phyloP scores from a whole-genome alignment of 352 stramenopile species.

The Thalassiosira livingstoniorum region DNA sequence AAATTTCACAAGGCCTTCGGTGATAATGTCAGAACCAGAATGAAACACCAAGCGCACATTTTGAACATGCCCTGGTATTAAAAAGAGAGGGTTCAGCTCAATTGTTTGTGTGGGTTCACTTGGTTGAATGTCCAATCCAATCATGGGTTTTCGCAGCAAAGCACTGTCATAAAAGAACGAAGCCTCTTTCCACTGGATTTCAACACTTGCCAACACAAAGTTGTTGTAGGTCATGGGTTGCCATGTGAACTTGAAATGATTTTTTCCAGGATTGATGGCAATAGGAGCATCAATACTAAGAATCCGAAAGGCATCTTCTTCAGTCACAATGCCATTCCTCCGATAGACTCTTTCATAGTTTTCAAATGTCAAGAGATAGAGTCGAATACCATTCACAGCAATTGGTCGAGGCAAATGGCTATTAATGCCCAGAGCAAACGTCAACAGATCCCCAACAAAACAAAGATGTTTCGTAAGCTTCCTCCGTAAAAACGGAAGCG shows the following conservation, averaged over 20 bases:
- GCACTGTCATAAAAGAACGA: conserved; percentile 77
- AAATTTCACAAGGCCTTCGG: conserved; percentile 55
- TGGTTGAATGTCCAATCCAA: conserved; percentile 75
- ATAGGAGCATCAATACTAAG: conserved; percentile 58
- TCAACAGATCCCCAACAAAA: conserved; percentile 69
- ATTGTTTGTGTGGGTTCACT: conserved; percentile 77
- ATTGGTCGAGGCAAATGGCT: conserved; percentile 75
- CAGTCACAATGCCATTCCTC: conserved; percentile 55
- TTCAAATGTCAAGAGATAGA: conserved; percentile 69
- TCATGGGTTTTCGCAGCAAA: conserved; percentile 62
- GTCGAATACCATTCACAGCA: conserved; percentile 62
- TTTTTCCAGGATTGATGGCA: conserved; percentile 64
- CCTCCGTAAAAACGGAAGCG: conserved; percentile 63
- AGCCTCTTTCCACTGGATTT: conserved; percentile 78
- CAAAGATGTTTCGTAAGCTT: conserved; percentile 69
- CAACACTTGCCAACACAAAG: conserved; percentile 71
- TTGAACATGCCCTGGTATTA: conserved; percentile 77
- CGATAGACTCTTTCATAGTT: conserved; percentile 64
- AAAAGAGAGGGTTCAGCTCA: conserved; percentile 67
- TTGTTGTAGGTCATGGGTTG: conserved; percentile 64
- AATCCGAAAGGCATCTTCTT: conserved; percentile 70
- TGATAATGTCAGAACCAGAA: conserved; percentile 68
- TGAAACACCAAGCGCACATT: conserved; percentile 64
- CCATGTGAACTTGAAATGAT: conserved; percentile 71
- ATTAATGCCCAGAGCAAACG: conserved; percentile 59